Conservation (phyloP, 495 filamentous ascomycete genomes). For the Geoglossum glabrum region DNA sequence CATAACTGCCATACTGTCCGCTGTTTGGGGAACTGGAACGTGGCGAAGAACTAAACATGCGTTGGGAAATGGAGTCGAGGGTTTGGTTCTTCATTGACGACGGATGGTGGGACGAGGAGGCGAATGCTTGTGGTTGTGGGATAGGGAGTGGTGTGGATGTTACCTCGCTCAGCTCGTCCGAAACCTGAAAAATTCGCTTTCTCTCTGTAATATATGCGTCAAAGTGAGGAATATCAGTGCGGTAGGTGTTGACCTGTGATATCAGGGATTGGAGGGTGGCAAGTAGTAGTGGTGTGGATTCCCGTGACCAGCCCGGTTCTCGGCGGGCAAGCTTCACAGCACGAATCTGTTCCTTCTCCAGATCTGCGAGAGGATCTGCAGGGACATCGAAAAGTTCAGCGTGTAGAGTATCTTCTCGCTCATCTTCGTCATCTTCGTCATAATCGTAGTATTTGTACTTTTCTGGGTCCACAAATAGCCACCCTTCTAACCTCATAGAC, state of each 20-base stretch:
- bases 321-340: conserved; percentile 26
- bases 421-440: conserved; percentile 16
- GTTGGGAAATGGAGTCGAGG: not conserved
- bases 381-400: conserved; percentile 12
- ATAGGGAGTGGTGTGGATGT: conserved; percentile 1
- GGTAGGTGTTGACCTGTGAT: conserved; percentile 42
- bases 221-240: conserved; percentile 51
- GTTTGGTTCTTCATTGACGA: not conserved
- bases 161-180: conserved; percentile 19
- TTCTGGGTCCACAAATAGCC: conserved; percentile 62
- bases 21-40: conserved; percentile 4
- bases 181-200: conserved; percentile 41
- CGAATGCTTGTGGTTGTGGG: conserved; percentile 1
- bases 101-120: not conserved
- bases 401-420: conserved; percentile 10
- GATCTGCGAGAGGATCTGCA: conserved; percentile 1
- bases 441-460: conserved; percentile 31
- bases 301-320: conserved; percentile 21
- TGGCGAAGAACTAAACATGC: conserved; percentile 4
- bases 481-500: conserved; percentile 63
- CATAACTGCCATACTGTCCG: conserved; percentile 5
- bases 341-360: conserved; percentile 17
- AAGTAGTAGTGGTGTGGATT: conserved; percentile 23
- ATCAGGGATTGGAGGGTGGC: conserved; percentile 30
- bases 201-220: conserved; percentile 57